A percentile compares a stretch with the other conserved stretches of the same genome.
These are phyloP conservation scores for Penicillium steckii DNA, from an alignment of 495 filamentous ascomycete genomes.

Conservation along the genomic window DNA sequence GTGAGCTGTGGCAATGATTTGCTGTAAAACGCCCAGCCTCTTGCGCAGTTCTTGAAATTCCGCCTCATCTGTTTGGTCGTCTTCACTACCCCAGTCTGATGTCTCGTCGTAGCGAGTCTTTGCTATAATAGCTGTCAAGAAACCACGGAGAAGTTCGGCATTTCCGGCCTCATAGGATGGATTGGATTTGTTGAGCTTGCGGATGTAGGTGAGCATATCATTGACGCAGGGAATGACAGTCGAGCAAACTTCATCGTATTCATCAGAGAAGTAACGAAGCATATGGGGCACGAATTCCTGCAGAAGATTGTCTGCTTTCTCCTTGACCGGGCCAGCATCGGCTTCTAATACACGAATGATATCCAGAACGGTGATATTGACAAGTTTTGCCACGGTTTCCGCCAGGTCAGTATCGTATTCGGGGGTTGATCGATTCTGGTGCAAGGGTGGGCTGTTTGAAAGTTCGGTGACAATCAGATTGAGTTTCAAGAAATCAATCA, in stretches of 20 bases:
- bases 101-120: slow-evolving; percentile 99
- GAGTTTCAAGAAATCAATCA: slow-evolving; percentile 88
- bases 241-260: slow-evolving; percentile 96
- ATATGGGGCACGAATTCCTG: slow-evolving; percentile 80
- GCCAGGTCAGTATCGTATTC: slow-evolving; percentile 93
- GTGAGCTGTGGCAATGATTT: slow-evolving; percentile 82
- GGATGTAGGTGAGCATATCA: slow-evolving; percentile 83
- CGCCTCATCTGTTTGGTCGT: slow-evolving; percentile 95
- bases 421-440: slow-evolving; percentile 71
- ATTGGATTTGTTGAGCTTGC: slow-evolving; percentile 66
- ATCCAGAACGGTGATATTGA: slow-evolving; percentile 83
- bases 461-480: slow-evolving; percentile 78
- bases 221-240: slow-evolving; percentile 88
- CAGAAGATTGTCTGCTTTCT: slow-evolving; percentile 70
- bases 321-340: slow-evolving; percentile 53
- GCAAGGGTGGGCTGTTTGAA: slow-evolving; percentile 72
- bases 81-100: slow-evolving; percentile 88
- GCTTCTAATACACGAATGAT: slow-evolving; percentile 74
- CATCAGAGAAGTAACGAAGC: slow-evolving; percentile 91
- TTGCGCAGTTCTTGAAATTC: slow-evolving; percentile 95
- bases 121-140: slow-evolving; percentile 83
- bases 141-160: slow-evolving; percentile 73
- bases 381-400: slow-evolving; percentile 91
- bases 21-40: slow-evolving; percentile 82
- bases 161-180: slow-evolving; percentile 64